Evolutionary conservation across 805 yeast species (phyloP).

Genomic region (Candida qinlingensis): DNA sequence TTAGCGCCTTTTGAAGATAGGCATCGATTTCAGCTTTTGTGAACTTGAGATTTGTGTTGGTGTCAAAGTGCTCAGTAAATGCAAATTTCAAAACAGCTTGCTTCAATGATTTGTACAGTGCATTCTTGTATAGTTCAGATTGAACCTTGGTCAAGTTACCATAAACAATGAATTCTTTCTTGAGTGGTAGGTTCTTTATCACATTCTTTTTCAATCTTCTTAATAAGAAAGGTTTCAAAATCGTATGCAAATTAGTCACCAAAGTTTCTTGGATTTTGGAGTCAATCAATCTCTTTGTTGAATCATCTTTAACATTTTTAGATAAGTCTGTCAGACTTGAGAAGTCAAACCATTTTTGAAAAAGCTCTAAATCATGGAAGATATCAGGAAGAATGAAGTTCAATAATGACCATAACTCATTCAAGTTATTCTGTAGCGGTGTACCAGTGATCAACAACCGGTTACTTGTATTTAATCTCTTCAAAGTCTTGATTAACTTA

Average conservation of each 20-base stretch:
- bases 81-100: conserved; percentile 40
- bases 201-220: conserved; percentile 79
- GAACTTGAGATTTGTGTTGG: conserved; percentile 28
- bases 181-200: conserved; percentile 68
- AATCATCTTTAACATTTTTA: conserved; percentile 27
- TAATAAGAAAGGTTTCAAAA: conserved; percentile 80
- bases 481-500: conserved; percentile 64
- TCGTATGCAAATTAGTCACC: conserved; percentile 76
- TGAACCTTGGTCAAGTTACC: conserved; percentile 63
- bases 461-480: conserved; percentile 59
- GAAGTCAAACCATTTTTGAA: conserved; percentile 93
- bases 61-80: conserved; percentile 45
- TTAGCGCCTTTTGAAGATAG: conserved; percentile 36
- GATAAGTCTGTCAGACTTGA: conserved; percentile 45
- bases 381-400: conserved; percentile 92
- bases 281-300: conserved; percentile 48
- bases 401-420: conserved; percentile 87
- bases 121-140: conserved; percentile 50
- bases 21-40: conserved; percentile 31
- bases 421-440: conserved; percentile 85
- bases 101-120: conserved; percentile 41
- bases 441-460: conserved; percentile 90
- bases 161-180: conserved; percentile 82
- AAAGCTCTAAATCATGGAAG: conserved; percentile 81
- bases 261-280: conserved; percentile 54